These are phyloP conservation scores for Fusarium euwallaceae DNA, from an alignment of 2,329 filamentous ascomycete genomes.

Conservation along the genomic window DNA sequence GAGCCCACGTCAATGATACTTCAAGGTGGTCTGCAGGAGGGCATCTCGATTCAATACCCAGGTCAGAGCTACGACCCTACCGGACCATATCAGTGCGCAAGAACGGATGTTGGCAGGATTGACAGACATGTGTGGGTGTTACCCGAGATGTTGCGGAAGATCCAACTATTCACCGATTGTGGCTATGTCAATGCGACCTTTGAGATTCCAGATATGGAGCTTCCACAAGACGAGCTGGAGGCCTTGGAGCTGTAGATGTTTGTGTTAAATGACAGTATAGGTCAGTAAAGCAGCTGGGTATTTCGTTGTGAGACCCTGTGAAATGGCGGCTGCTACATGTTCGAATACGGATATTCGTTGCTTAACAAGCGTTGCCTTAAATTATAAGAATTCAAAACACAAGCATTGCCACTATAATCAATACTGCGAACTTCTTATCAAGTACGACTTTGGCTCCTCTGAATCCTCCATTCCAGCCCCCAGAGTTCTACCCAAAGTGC, in stretches of 20 bases:
- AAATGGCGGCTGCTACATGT: no score
- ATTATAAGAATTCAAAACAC: no score
- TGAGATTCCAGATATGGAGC: not conserved
- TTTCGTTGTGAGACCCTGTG: no score
- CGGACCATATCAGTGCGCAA: not conserved
- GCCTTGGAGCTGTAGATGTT: not conserved
- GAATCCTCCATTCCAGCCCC: no score
- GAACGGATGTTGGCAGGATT: not conserved
- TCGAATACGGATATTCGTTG: no score
- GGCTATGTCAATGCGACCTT: not conserved
- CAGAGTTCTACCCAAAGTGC: no score
- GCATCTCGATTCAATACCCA: not conserved
- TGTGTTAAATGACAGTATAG: not conserved
- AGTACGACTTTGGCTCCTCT: no score
- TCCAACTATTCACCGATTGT: not conserved
- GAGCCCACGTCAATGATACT: not conserved
- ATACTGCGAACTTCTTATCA: no score
- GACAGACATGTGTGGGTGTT: not conserved
- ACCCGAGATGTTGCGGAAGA: not conserved
- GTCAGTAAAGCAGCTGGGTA: not conserved
- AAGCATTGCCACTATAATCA: no score
- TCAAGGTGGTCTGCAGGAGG: not conserved
- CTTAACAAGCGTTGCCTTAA: no score
- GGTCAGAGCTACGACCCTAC: not conserved
- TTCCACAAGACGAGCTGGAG: not conserved